These are phyloP conservation scores for Rhizopogon vinicolor DNA, from an alignment of 768 basidiomycete genomes.

Conservation along the genomic window DNA sequence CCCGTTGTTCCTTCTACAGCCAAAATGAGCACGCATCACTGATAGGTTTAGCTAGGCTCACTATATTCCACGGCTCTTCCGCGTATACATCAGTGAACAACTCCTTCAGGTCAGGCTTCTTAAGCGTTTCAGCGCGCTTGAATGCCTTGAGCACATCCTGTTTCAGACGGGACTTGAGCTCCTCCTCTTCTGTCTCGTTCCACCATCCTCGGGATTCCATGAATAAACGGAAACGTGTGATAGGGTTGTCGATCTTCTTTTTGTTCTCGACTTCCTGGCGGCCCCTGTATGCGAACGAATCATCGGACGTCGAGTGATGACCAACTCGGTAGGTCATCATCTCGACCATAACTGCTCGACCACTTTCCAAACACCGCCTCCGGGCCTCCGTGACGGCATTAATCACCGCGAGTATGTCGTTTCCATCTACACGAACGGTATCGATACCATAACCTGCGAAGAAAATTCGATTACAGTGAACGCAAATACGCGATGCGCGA, in stretches of 20 bases:
- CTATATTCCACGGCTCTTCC: slow-evolving; percentile 80
- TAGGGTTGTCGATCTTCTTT: slow-evolving; percentile 88
- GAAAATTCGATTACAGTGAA: not conserved
- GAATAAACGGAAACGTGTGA: slow-evolving; percentile 78
- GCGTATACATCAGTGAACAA: slow-evolving; percentile 89
- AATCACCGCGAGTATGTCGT: slow-evolving; percentile 85
- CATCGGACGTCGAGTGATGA: slow-evolving; percentile 95
- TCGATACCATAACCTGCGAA: slow-evolving; percentile 68
- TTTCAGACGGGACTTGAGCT: slow-evolving; percentile 63
- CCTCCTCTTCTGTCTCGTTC: slow-evolving; percentile 69
- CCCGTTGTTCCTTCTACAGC: slow-evolving; percentile 73
- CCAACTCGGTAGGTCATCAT: slow-evolving; percentile 93
- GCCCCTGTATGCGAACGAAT: slow-evolving; percentile 90
- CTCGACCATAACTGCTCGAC: slow-evolving; percentile 80
- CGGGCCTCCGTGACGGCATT: slow-evolving; percentile 69
- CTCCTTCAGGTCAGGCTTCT: slow-evolving; percentile 67
- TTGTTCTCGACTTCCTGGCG: slow-evolving; percentile 89
- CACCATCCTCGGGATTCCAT: slow-evolving; percentile 86
- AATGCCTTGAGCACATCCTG: slow-evolving; percentile 76
- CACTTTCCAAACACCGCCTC: slow-evolving; percentile 65
- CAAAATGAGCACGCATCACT: not conserved
- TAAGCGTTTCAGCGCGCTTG: slow-evolving; percentile 67
- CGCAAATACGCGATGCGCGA: not conserved
- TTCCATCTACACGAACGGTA: slow-evolving; percentile 90
- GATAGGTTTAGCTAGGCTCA: slow-evolving; percentile 34